phyloP scores from a whole-genome alignment of 2,329 filamentous ascomycete genomes.

The Grosmannia huntii region DNA sequence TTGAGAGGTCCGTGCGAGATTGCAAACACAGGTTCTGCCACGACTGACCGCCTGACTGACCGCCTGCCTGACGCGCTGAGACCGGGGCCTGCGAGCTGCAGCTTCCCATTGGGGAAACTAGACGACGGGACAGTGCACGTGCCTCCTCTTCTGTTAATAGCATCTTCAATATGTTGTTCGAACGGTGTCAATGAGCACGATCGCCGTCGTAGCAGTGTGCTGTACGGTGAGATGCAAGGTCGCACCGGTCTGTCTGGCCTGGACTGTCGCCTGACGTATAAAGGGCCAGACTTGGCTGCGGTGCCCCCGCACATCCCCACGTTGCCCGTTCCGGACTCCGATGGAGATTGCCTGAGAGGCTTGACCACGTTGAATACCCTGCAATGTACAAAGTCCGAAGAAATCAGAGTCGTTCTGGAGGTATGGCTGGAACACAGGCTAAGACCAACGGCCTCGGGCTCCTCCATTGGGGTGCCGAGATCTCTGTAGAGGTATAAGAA shows the following conservation, averaged over 20 bases:
- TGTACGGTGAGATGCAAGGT: too few species aligned
- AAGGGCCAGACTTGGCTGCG: not conserved
- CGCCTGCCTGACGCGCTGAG: conserved; percentile 2
- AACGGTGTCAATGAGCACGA: not conserved
- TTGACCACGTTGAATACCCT: too few species aligned
- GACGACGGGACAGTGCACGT: not conserved
- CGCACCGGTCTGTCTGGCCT: not conserved
- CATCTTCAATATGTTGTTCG: too few species aligned
- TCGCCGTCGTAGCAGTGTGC: not conserved
- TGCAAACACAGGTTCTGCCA: conserved; percentile 5
- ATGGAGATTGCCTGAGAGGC: not conserved
- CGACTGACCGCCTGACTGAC: conserved; percentile 6
- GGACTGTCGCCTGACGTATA: not conserved
- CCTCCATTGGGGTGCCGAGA: not conserved
- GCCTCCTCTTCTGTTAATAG: not conserved
- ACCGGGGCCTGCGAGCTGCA: not conserved
- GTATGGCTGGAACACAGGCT: too few species aligned
- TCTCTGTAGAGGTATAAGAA: not conserved
- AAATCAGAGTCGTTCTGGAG: too few species aligned
- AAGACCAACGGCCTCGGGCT: not conserved
- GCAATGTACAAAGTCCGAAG: too few species aligned
- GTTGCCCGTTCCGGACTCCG: conserved; percentile 9
- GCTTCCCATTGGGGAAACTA: not conserved
- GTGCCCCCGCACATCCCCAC: conserved; percentile 9
- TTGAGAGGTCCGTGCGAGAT: conserved; percentile 8